A percentile compares a stretch with the other conserved stretches of the same genome.
Conservation (phyloP, 2,329 filamentous ascomycete genomes). For the Fusarium coicis region DNA sequence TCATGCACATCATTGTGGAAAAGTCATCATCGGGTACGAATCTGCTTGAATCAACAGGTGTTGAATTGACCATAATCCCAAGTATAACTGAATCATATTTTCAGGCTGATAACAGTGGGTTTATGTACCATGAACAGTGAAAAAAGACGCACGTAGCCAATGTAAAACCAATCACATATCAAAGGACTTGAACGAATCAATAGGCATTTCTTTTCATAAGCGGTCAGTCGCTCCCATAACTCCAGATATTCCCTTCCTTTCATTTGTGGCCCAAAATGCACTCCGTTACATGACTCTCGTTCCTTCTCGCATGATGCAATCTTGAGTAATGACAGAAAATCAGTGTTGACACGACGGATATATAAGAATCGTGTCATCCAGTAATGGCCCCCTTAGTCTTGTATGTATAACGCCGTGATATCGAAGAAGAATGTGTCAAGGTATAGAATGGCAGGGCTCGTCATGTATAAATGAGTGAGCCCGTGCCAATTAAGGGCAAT, state of each 20-base stretch:
- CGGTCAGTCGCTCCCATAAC: constrained; percentile 33
- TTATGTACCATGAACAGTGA: background rate
- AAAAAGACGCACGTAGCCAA: background rate
- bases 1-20: background rate
- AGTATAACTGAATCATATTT: background rate
- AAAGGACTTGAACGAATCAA: constrained; percentile 11
- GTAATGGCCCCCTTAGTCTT: constrained; percentile 16
- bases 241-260: constrained; percentile 27
- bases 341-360: constrained; percentile 15
- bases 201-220: constrained; percentile 30
- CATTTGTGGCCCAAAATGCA: constrained; percentile 25
- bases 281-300: constrained; percentile 16
- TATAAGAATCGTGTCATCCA: constrained; percentile 9
- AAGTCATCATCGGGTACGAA: background rate
- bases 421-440: constrained; percentile 1
- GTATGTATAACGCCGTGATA: constrained; percentile 25
- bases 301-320: constrained; percentile 27
- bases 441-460: background rate
- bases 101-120: background rate
- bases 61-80: background rate
- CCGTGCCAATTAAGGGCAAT: background rate
- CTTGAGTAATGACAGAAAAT: constrained; percentile 29
- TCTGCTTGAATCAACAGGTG: background rate
- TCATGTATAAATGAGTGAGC: background rate
- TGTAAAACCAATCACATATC: background rate